Percentiles rank a stretch among this genome's conserved stretches.
Conservation (phyloP, 225 moss, liverwort and hornwort genomes). For the Climacium dendroides region DNA sequence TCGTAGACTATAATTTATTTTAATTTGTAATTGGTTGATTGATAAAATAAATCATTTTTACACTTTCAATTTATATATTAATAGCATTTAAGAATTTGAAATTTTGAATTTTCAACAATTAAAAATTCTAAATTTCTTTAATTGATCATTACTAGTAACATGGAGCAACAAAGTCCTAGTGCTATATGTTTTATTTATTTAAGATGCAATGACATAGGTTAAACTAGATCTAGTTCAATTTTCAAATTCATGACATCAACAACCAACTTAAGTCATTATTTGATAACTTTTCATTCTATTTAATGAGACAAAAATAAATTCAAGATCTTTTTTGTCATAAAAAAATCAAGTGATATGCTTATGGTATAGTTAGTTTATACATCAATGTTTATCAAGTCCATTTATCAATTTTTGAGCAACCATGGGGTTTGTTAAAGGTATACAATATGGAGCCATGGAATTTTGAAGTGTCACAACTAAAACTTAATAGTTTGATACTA, state of each 20-base stretch:
- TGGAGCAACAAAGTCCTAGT: fast-evolving
- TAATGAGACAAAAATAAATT: not conserved
- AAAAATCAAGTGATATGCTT: not conserved
- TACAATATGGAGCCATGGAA: not conserved
- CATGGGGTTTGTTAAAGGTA: fast-evolving
- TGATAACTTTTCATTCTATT: not conserved
- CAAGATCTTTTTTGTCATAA: not conserved
- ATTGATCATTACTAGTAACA: not conserved
- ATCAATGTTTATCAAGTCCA: not conserved
- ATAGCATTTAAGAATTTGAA: not conserved
- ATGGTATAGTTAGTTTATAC: not conserved
- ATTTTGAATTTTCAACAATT: not conserved
- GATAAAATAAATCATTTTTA: fast-evolving
- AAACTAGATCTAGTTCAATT: not conserved
- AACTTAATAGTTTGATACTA: not conserved
- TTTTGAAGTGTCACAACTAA: not conserved
- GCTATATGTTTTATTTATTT: not conserved
- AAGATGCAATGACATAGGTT: not conserved
- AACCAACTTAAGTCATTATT: not conserved
- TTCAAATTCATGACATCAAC: not conserved
- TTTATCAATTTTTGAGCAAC: not conserved
- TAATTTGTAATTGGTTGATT: not conserved
- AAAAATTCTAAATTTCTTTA: not conserved
- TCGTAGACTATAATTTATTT: not conserved
- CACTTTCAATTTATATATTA: not conserved